Evolutionary conservation across 1,284 basidiomycete genomes (phyloP).

Genomic region (Tylopilus orsonianus): DNA sequence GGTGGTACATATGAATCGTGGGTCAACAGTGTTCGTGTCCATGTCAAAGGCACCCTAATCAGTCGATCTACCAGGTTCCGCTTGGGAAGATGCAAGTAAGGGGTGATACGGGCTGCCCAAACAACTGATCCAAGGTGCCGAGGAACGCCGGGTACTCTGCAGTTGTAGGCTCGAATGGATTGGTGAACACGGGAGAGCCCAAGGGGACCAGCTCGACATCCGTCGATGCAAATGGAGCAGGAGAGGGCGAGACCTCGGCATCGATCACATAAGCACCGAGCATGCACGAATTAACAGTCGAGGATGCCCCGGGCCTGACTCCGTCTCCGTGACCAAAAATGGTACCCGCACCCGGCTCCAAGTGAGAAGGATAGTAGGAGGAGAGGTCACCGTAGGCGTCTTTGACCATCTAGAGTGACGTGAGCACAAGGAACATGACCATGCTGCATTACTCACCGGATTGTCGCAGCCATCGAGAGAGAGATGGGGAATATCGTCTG

Average conservation of each 20-base stretch:
- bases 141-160: conserved; percentile 16
- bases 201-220: conserved; percentile 11
- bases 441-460: conserved; percentile 15
- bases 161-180: conserved; percentile 28
- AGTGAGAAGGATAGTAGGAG: conserved; percentile 22
- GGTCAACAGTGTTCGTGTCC: neutral
- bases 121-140: conserved; percentile 30
- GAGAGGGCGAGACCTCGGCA: neutral
- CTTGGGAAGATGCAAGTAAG: conserved; percentile 13
- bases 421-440: conserved; percentile 12
- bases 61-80: conserved; percentile 18
- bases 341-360: conserved; percentile 23
- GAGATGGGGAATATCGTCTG: conserved; percentile 41
- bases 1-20: conserved; percentile 7
- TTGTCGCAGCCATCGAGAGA: conserved; percentile 27
- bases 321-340: conserved; percentile 31
- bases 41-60: neutral
- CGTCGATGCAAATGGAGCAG: conserved; percentile 6
- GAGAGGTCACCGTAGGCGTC: neutral
- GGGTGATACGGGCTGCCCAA: conserved; percentile 30
- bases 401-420: conserved; percentile 11
- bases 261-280: conserved; percentile 18
- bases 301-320: conserved; percentile 32
- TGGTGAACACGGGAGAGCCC: conserved; percentile 31
- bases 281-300: conserved; percentile 30